Evolutionary conservation across 169 alveolate genomes (phyloP), one percentile per base, ranked within the genome.

Genomic region (Nephromyces sp.): DNA sequence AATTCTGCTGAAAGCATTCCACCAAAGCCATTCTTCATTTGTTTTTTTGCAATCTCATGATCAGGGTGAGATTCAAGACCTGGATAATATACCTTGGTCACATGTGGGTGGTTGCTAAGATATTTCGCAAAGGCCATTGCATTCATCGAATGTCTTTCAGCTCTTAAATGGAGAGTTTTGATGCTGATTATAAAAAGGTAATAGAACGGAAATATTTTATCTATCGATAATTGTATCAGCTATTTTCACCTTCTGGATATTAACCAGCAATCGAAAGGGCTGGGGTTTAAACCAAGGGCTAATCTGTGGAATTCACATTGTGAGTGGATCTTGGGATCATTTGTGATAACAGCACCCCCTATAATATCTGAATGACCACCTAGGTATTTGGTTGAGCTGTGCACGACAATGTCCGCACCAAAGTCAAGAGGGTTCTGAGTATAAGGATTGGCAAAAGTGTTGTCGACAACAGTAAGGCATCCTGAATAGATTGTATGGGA

Each of bases 401-500:
- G 86, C 33, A 85, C 57, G 35, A 71, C 67, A 24, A 70, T 32
- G 22, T 73, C 80, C n/a, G 74, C 83, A 0, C 88, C 88, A 52
- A 72, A 57, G 66, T 78, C 86, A 35, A 85, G 71, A 6, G 86
- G 87, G 15, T 72, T 75, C 69, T 77, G 52, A 32, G 80, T 65
- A 32, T 61, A 70, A 15, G 90, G 90, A 3, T 87, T 79, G 24
- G 90, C 90, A 69, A 85, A 85, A 22, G 90, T 85, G 62, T 81
- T 75, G 62, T 85, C 90, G 35, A 77, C 77, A 6, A 79, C 84
- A 68, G 73, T 80, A 68, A 66, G 31, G 24, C 75, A 74, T 15
- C 57, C 57, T 43, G 57, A 2, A 29, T 6, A 32, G 70, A 21
- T 1, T 15, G 5, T 6, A 25, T 2, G 8, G 4, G 5, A 25